Evolutionary conservation across 2,329 filamentous ascomycete genomes (phyloP).

Genomic region (Monosporascus sp.): DNA sequence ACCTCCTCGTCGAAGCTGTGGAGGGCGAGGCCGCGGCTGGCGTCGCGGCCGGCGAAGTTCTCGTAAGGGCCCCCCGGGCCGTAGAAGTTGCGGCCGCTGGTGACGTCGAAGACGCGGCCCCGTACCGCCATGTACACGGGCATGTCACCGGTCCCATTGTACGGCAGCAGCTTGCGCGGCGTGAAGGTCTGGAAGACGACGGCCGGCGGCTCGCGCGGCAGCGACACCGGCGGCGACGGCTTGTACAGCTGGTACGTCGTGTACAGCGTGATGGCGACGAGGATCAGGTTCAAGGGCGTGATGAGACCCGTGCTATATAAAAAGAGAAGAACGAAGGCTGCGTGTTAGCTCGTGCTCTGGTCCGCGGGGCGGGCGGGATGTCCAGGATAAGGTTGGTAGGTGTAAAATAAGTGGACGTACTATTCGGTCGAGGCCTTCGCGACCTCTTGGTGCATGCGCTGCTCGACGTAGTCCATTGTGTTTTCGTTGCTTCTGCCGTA

Average conservation of each 20-base stretch:
- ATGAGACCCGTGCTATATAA: constrained; percentile 37
- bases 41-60: constrained; percentile 94
- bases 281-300: constrained; percentile 59
- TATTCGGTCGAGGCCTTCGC: constrained; percentile 32
- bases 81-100: constrained; percentile 85
- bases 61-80: constrained; percentile 91
- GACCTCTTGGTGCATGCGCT: constrained; percentile 49
- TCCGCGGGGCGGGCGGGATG: neutral
- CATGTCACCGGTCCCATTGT: constrained; percentile 67
- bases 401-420: constrained; percentile 21
- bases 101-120: constrained; percentile 87
- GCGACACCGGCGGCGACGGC: constrained; percentile 37
- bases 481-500: neutral
- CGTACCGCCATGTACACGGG: constrained; percentile 90
- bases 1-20: constrained; percentile 94
- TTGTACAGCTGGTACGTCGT: constrained; percentile 51
- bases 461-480: constrained; percentile 53
- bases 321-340: constrained; percentile 2
- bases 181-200: constrained; percentile 66
- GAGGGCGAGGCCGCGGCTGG: constrained; percentile 78
- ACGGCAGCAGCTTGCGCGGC: constrained; percentile 74
- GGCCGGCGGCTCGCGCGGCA: constrained; percentile 50
- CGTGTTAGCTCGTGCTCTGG: neutral
- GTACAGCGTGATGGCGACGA: constrained; percentile 51
- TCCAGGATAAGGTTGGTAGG: constrained; percentile 1